A percentile compares a stretch with the other conserved stretches of the same genome.
These are phyloP conservation scores for Xylariaceae sp. DNA, from an alignment of 2,329 filamentous ascomycete genomes.

Conservation along the genomic window DNA sequence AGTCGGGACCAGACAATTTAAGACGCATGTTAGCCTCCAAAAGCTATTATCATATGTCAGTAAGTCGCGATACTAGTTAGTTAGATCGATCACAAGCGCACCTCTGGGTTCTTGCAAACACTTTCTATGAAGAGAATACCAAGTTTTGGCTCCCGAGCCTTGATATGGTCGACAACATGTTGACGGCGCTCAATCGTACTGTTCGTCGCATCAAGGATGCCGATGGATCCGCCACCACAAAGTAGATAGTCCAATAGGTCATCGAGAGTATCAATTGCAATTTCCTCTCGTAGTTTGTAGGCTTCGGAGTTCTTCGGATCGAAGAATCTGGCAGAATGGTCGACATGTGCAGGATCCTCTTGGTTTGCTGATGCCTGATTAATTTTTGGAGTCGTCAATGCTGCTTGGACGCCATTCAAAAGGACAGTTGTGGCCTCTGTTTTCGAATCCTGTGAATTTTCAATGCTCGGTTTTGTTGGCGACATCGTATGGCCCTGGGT, in stretches of 20 bases:
- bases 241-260: slow-evolving; percentile 89
- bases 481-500: slow-evolving; percentile 58
- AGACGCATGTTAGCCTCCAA: slow-evolving; percentile 95
- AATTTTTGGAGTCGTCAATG: slow-evolving; percentile 29
- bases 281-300: slow-evolving; percentile 78
- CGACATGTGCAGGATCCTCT: slow-evolving; percentile 43
- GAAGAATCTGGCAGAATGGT: slow-evolving; percentile 91
- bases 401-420: slow-evolving; percentile 43
- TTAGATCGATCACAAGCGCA: slow-evolving; percentile 28
- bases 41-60: slow-evolving; percentile 41
- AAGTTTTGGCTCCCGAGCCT: slow-evolving; percentile 74
- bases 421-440: slow-evolving; percentile 52
- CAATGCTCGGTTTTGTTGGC: slow-evolving; percentile 33
- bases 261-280: slow-evolving; percentile 86
- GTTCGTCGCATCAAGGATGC: slow-evolving; percentile 95
- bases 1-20: slow-evolving; percentile 93
- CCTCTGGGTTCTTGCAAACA: slow-evolving; percentile 75
- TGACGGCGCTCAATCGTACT: slow-evolving; percentile 84
- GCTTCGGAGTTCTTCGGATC: slow-evolving; percentile 83
- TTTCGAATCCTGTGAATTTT: slow-evolving; percentile 39
- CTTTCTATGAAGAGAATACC: slow-evolving; percentile 95
- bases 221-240: slow-evolving; percentile 74
- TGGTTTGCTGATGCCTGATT: slow-evolving; percentile 37
- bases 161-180: slow-evolving; percentile 76
- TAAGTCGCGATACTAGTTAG: neutral